Evolutionary conservation across 1,284 basidiomycete species (phyloP), one percentile per base, ranked within the genome.

Genomic region (Butyriboletus appendiculatus): DNA sequence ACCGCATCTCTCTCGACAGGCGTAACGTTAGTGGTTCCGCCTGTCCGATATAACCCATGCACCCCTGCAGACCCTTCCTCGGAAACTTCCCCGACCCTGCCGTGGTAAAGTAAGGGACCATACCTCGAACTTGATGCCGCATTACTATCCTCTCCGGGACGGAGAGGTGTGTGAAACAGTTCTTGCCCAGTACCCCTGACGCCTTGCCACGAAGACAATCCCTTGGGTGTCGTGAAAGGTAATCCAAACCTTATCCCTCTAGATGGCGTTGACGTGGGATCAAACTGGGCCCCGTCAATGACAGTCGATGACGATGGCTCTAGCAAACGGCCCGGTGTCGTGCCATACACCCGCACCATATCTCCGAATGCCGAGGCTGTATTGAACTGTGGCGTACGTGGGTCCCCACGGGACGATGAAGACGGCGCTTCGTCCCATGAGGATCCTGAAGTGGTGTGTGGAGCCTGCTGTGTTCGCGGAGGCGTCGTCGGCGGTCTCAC

Each of bases 241-340:
- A 71, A 73, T 28, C 76, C 75, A 57, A 88, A 81, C 61, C 74
- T 80, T 59, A 87, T 81, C 5, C 87, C 86, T 46, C 87, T 75
- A 20, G 87, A 88, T 2, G 87, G 87, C 6, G 87, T 90, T 20
- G 86, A 86, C 18, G 82, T 82, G 9, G 87, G 87, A 67, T 90
- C 88, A 62, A 88, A 90, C 4, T 80, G 76, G 5, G 77, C 71
- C 47, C 82, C 83, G 30, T 84, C 79, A 45, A 70, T 67, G 32
- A 59, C 55, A 46, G 68, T 71, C 6, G 52, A 52, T 40, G 51
- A 48, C 32, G 47, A 39, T 5, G 60, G 58, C 37, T 79, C 78
- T 38, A 72, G 73, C 18, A 70, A 43, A 68, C 62, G 64, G 24
- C 72, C 70, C 11, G 80, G 78, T 4, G 77, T 76, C 43, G 44